These are phyloP conservation scores for Calophaca sinica DNA, from an alignment of 306 rosid genomes.

Conservation along the genomic window DNA sequence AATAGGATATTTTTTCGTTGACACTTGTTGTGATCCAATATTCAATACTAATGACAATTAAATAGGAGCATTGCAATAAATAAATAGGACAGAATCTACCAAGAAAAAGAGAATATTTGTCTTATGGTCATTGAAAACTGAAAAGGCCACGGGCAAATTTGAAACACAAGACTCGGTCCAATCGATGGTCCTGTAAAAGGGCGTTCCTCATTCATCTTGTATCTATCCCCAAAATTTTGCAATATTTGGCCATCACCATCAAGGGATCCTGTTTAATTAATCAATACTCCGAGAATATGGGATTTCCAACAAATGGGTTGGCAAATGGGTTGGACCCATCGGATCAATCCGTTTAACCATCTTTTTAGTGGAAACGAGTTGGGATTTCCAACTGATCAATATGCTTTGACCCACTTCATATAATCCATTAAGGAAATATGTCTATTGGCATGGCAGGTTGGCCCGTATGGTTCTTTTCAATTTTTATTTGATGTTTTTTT, in stretches of 20 bases:
- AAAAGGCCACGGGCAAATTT: slow-evolving; percentile 30
- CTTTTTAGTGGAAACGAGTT: no score
- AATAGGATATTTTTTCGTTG: background rate
- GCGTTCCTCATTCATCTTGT: slow-evolving; percentile 19
- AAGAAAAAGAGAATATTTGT: slow-evolving; percentile 46
- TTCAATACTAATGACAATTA: background rate
- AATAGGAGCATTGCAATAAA: background rate
- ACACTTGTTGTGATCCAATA: background rate
- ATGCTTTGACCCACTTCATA: no score
- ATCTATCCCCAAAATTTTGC: slow-evolving; percentile 25
- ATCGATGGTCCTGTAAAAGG: slow-evolving; percentile 40
- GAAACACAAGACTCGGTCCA: slow-evolving; percentile 9
- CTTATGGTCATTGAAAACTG: slow-evolving; percentile 33
- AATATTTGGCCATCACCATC: slow-evolving; percentile 35
- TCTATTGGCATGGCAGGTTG: no score
- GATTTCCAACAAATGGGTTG: slow-evolving; percentile 20
- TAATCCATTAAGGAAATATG: no score
- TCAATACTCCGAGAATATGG: background rate
- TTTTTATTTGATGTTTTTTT: no score
- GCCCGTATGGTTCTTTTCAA: no score
- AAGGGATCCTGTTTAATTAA: slow-evolving; percentile 33
- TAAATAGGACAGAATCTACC: background rate
- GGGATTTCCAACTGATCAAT: no score
- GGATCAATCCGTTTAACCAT: no score
- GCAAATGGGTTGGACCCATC: no score